Conservation (phyloP, 208 protist genomes). For the Dictyostelium gargantuum region DNA sequence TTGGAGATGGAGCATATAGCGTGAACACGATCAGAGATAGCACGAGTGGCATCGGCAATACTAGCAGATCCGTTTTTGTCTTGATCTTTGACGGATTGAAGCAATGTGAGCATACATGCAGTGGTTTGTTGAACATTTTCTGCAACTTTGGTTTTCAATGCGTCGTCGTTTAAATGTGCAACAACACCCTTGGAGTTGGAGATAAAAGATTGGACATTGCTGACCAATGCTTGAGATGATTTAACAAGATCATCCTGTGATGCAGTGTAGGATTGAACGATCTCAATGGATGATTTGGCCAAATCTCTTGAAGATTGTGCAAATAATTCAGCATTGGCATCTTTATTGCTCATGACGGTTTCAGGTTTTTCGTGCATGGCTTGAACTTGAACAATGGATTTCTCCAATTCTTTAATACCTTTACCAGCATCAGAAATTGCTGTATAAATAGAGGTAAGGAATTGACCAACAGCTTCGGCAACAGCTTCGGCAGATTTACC, state of each 20-base stretch:
- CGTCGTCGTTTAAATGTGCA: neutral
- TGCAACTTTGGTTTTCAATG: neutral
- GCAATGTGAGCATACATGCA: neutral
- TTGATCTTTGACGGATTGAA: conserved; percentile 34
- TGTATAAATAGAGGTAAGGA: conserved; percentile 2
- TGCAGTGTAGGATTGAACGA: conserved; percentile 23
- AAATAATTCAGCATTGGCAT: conserved; percentile 3
- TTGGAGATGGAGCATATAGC: neutral
- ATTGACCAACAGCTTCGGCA: conserved; percentile 52
- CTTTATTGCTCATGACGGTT: conserved; percentile 3
- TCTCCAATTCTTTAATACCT: conserved; percentile 63
- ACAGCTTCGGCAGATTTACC: conserved; percentile 53
- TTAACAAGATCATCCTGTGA: conserved; percentile 49
- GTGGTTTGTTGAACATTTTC: neutral
- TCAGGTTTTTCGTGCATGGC: conserved; percentile 1
- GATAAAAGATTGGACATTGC: neutral
- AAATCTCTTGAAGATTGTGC: conserved; percentile 43
- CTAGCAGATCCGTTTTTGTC: neutral
- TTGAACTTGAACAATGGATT: neutral
- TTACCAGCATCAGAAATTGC: conserved; percentile 46
- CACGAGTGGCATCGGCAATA: neutral
- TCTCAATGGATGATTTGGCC: conserved; percentile 23
- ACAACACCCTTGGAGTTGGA: conserved; percentile 15
- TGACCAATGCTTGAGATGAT: neutral
- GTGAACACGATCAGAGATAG: conserved; percentile 17